A percentile compares a stretch with the other conserved stretches of the same genome.
Evolutionary conservation across 495 filamentous ascomycete genomes (phyloP).

Genomic region (Trichodelitschia bisporula): DNA sequence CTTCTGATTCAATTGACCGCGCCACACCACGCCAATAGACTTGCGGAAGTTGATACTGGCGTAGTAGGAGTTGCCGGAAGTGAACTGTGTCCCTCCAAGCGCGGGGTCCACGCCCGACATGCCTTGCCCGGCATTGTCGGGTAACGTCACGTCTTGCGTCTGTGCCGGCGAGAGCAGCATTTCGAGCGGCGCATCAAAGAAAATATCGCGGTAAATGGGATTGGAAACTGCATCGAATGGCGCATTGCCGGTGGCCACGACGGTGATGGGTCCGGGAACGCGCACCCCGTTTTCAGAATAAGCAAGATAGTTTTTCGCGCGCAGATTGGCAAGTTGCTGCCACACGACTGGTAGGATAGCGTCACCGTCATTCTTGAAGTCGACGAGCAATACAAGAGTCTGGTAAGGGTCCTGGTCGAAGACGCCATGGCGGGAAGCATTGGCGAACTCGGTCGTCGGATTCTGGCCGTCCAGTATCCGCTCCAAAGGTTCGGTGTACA

Average conservation of each 20-base stretch:
- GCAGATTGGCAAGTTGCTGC: conserved; percentile 36
- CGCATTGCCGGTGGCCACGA: conserved; percentile 59
- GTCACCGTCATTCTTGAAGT: conserved; percentile 27
- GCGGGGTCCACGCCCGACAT: conserved; percentile 4
- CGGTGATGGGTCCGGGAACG: conserved; percentile 33
- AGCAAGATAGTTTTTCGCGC: conserved; percentile 33
- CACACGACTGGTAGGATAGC: conserved; percentile 20
- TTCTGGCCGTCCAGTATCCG: conserved; percentile 30
- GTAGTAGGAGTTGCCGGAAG: conserved; percentile 26
- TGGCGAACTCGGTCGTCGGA: too few relatives aligned
- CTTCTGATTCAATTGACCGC: conserved; percentile 15
- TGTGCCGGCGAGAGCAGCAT: conserved; percentile 3
- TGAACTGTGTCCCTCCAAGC: conserved; percentile 10
- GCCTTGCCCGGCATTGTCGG: conserved; percentile 6
- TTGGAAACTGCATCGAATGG: conserved; percentile 36
- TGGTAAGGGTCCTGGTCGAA: conserved; percentile 34
- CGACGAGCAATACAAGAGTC: conserved; percentile 45
- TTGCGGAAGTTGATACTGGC: conserved; percentile 24
- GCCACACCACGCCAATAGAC: conserved; percentile 23
- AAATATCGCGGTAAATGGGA: conserved; percentile 30
- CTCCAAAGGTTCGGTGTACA: conserved; percentile 42
- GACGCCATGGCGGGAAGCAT: conserved; percentile 25
- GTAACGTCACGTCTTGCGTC: not conserved
- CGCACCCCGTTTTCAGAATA: conserved; percentile 19
- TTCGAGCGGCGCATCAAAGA: conserved; percentile 37